phyloP scores from a whole-genome alignment of 169 alveolate genomes.

The Plasmodium billcollinsi region DNA sequence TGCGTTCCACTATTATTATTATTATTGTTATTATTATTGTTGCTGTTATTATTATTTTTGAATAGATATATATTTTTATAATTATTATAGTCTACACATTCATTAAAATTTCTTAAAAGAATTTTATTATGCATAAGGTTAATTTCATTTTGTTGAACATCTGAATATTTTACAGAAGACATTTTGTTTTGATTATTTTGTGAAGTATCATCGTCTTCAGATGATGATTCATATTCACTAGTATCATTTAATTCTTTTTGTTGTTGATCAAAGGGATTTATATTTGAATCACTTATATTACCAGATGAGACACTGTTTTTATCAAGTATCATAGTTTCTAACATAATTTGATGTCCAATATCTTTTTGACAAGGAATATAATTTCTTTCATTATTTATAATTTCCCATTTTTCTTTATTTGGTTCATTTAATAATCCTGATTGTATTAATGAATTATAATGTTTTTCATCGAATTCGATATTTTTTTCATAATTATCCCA shows the following conservation, averaged over 20 bases:
- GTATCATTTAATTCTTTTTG: neutral
- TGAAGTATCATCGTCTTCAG: neutral
- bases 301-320: slow-evolving; percentile 40
- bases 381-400: slow-evolving; percentile 79
- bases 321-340: slow-evolving; percentile 81
- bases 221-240: neutral
- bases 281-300: neutral
- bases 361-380: slow-evolving; percentile 83
- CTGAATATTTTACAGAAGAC: neutral
- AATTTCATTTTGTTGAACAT: slow-evolving; percentile 14
- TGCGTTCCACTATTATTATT: neutral
- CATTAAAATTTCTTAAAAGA: neutral
- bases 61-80: neutral
- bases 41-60: neutral
- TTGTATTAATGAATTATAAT: slow-evolving; percentile 78
- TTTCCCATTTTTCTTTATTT: slow-evolving; percentile 80
- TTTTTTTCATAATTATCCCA: slow-evolving; percentile 81
- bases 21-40: neutral
- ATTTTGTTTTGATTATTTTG: slow-evolving; percentile 17
- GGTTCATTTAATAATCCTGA: slow-evolving; percentile 80
- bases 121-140: neutral
- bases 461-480: slow-evolving; percentile 83
- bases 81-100: neutral
- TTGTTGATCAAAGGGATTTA: neutral
- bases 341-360: slow-evolving; percentile 84